phyloP scores from a whole-genome alignment of 2,329 filamentous ascomycete species.

The Stachybotrys echinatus region DNA sequence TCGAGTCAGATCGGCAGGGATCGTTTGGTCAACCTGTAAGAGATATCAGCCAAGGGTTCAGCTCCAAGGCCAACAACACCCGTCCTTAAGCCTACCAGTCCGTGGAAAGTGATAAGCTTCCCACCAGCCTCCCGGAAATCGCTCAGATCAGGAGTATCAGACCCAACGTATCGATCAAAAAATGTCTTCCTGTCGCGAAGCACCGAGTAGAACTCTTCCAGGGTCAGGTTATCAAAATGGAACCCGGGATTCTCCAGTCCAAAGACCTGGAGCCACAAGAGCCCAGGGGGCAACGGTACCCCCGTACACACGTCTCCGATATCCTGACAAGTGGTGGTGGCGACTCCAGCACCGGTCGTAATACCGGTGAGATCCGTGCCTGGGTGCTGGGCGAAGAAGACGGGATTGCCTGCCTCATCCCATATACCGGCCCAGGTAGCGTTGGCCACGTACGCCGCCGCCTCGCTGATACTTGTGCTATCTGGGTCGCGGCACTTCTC shows the following conservation, averaged over 20 bases:
- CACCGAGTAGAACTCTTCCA: neutral
- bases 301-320: neutral
- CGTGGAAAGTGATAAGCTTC: slow-evolving; percentile 1
- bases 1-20: neutral
- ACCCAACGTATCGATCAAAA: slow-evolving; percentile 1
- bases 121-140: neutral
- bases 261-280: neutral
- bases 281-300: neutral
- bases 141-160: neutral
- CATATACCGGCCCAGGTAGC: neutral
- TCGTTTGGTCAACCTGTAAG: slow-evolving; percentile 1
- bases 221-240: neutral
- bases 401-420: neutral
- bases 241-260: neutral
- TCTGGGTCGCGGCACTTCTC: neutral
- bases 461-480: neutral
- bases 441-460: neutral
- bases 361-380: slow-evolving; percentile 1
- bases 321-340: neutral
- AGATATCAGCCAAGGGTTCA: neutral
- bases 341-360: neutral
- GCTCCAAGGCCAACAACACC: neutral
- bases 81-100: neutral
- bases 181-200: neutral
- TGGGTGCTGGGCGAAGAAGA: neutral